Evolutionary conservation across 345 rosid species (phyloP), one percentile per base, ranked within the genome.

Genomic region (Citrus sp.): DNA sequence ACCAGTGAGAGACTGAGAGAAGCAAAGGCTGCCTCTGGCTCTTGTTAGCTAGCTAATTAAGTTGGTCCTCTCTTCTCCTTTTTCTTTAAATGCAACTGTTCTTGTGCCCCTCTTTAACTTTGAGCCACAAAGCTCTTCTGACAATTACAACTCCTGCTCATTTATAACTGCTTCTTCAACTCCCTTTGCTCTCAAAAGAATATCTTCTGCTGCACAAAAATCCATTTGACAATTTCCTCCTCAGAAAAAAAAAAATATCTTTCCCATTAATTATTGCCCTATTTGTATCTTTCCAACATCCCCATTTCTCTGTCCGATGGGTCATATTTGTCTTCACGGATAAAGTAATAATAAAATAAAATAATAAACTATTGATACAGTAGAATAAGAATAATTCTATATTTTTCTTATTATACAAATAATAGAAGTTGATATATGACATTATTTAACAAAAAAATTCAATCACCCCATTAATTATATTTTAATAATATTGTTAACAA

Each of bases 31-130:
- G 84, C 62, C 74, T 40, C 51, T 56, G 70, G 75, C 77, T 40
- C 51, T 46, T 56, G 75, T 63, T 82, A 77, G 81, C 72, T 83
- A 78, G 82, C 87, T 72, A 14, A 19, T 22, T 30, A 25, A 38
- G 3, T 40, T n/a, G 55, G 55, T 74, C 12, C 66, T 32, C 27
- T 63, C 16, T 28, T 19, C 1, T 56, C 24, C 14, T n/a, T 69
- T 35, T 70, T 65, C 54, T 61, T 82, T 82, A 32, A 77, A 77
- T 59, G 78, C 75, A 64, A 5, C 16, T 46, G 62, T 32, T 35
- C 56, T 2, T 75, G 40, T 56, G 51, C 24, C 46, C 25, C 67
- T 70, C 79, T 81, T 73, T 55, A 46, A 32, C 25, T 74, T 38
- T 22, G 28, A 77, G 68, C 83, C 85, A 79, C 86, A 80, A 8